These are phyloP conservation scores for Marvania coccoides DNA, from an alignment of 139 green algal species.

Conservation along the genomic window DNA sequence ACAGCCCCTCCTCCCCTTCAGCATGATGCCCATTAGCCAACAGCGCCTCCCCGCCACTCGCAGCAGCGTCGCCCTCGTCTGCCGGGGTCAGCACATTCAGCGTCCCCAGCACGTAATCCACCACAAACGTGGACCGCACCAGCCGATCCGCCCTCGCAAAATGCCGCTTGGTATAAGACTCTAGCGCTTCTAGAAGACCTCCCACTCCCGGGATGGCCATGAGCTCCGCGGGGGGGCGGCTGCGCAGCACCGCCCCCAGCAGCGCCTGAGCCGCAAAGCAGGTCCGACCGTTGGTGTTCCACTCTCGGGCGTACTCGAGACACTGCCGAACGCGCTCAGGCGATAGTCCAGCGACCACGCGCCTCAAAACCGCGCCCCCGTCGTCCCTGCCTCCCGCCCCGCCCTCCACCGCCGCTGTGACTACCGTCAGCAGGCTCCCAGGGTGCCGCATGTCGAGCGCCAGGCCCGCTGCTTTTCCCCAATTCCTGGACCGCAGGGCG, in stretches of 20 bases:
- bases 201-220: constrained; percentile 46
- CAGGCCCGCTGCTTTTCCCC: constrained; percentile 51
- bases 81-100: constrained; percentile 64
- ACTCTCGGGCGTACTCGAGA: constrained; percentile 68
- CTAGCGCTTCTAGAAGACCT: constrained; percentile 69
- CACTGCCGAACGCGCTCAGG: neutral
- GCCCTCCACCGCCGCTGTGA: constrained; percentile 27
- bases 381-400: neutral
- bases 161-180: constrained; percentile 81
- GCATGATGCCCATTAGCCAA: too few relatives aligned
- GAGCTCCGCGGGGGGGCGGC: constrained; percentile 29
- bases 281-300: constrained; percentile 86
- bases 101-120: constrained; percentile 76
- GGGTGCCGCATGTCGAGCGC: constrained; percentile 79
- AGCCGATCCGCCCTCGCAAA: constrained; percentile 71
- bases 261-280: constrained; percentile 74
- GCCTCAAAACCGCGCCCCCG: neutral
- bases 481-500: constrained; percentile 50
- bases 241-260: constrained; percentile 61
- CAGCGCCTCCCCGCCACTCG: neutral
- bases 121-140: constrained; percentile 62
- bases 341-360: neutral
- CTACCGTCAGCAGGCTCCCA: constrained; percentile 59
- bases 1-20: too few relatives aligned
- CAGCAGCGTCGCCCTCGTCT: neutral